phyloP scores from a whole-genome alignment of 2,329 filamentous ascomycete genomes.

The Colletotrichum horii region DNA sequence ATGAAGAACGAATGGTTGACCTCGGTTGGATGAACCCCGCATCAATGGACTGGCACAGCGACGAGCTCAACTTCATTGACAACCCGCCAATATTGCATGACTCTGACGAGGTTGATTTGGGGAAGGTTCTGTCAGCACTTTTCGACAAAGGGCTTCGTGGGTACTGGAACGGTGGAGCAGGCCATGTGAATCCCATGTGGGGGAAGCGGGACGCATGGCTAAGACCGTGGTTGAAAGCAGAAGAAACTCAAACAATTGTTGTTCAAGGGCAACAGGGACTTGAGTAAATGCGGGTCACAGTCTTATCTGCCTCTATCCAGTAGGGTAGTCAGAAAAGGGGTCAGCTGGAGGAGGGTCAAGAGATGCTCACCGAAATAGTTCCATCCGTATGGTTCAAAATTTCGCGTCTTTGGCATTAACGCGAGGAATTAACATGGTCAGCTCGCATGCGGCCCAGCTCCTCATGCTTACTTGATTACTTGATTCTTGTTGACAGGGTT shows the following conservation, averaged over 20 bases:
- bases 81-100: neutral
- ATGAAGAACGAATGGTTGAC: neutral
- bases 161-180: neutral
- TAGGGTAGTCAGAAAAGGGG: neutral
- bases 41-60: neutral
- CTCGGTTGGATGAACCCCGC: neutral
- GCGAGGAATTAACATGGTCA: neutral
- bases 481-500: neutral
- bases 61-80: neutral
- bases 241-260: neutral
- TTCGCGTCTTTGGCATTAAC: neutral
- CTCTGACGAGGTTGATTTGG: neutral
- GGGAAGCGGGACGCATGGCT: neutral
- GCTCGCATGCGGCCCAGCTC: neutral
- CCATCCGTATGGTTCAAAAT: neutral
- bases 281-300: neutral
- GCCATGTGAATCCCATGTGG: neutral
- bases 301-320: neutral
- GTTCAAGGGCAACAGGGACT: neutral
- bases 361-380: neutral
- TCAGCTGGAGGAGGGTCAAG: neutral
- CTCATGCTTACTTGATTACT: neutral
- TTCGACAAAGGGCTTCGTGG: neutral
- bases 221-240: neutral
- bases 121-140: neutral